Evolutionary conservation across 169 alveolate species (phyloP), one percentile per base, ranked within the genome.

Genomic region (Amoebophrya sp.): DNA sequence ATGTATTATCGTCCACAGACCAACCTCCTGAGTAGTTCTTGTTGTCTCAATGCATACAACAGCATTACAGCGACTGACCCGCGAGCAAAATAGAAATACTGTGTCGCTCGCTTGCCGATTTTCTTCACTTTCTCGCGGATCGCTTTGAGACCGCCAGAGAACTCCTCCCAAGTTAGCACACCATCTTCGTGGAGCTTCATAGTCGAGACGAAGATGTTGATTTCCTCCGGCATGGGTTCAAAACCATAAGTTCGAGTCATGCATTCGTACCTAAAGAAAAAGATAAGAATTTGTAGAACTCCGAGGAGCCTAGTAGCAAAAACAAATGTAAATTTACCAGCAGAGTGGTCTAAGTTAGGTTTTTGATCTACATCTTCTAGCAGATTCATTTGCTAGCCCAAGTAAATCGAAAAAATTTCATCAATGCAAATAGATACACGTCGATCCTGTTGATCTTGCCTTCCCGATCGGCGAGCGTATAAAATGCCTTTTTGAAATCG

Each of bases 201-300:
- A 36, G 83, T 65, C 10, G 83, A 65, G 2, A 65, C 83, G 83
- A 65, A 65, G 83, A 65, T 65, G 83, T 65, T 65, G 83, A 65
- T 65, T 26, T 65, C 83, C 26, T 65, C 83, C 1, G 83, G 83
- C 83, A 65, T 65, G 18, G 83, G 83, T 26, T 65, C 83, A 18
- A 65, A 65, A 18, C 83, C 83, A 36, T 65, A 65, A 29, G 83
- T 65, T 36, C 83, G 12, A 29, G 83, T 65, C 83, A 65, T 1
- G 83, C 83, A 65, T 26, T 65, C 83, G 33, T 65, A 65, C 83
- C 83, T 65, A 0, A 6, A 23, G 76, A 14, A 53, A 14, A 14
- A 23, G 76, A n/a, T n/a, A n/a, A n/a, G n/a, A n/a, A n/a, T n/a
- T n/a, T n/a, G n/a, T n/a, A n/a, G n/a, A n/a, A n/a, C n/a, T n/a